phyloP scores from a whole-genome alignment of 495 filamentous ascomycete genomes.

The Aspergillus biplanus region DNA sequence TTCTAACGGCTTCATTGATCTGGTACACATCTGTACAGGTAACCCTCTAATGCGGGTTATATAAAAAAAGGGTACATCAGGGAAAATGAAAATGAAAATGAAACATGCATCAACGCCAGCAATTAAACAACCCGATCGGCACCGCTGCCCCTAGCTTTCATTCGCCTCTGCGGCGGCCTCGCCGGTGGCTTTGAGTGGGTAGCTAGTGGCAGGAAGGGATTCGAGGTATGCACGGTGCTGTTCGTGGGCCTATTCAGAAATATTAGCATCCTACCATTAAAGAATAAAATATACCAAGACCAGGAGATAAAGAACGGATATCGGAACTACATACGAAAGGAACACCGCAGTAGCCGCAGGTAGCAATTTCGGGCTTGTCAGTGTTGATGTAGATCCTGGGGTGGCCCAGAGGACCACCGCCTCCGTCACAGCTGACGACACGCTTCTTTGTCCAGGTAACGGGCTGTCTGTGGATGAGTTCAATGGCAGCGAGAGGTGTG shows the following conservation, averaged over 20 bases:
- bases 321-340: conserved; percentile 73
- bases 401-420: conserved; percentile 89
- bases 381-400: conserved; percentile 95
- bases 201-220: conserved; percentile 75
- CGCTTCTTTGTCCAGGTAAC: conserved; percentile 86
- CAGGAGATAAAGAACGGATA: neutral
- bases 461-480: conserved; percentile 93
- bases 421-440: conserved; percentile 87
- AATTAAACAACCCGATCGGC: conserved; percentile 42
- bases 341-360: conserved; percentile 91
- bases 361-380: conserved; percentile 91
- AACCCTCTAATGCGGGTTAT: conserved; percentile 13
- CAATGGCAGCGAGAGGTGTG: conserved; percentile 83
- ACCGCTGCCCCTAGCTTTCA: conserved; percentile 59
- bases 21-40: conserved; percentile 32
- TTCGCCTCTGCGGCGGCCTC: conserved; percentile 56
- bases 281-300: neutral
- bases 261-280: conserved; percentile 6
- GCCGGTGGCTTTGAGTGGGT: conserved; percentile 64
- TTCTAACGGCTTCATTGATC: conserved; percentile 29
- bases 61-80: neutral
- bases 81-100: conserved; percentile 26
- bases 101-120: conserved; percentile 46
- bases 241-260: conserved; percentile 72
- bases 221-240: conserved; percentile 81